Conservation (phyloP, 2,329 filamentous ascomycete species). For the Colletotrichum noveboracense region DNA sequence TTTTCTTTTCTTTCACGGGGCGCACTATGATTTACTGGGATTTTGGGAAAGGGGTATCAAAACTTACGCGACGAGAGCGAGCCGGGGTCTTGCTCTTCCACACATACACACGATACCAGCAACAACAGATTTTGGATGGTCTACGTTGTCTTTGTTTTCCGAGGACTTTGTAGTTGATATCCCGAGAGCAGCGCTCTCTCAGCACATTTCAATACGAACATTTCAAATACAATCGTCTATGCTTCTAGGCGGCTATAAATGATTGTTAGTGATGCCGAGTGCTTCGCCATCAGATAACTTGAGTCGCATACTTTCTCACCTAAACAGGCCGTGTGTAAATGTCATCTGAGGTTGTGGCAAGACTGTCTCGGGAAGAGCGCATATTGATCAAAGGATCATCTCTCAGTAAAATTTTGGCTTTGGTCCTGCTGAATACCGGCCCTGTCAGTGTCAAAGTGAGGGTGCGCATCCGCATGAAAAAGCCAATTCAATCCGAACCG, state of each 20-base stretch:
- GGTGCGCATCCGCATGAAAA: not conserved
- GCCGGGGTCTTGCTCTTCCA: not conserved
- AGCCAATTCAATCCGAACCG: not conserved
- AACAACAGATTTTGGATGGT: not conserved
- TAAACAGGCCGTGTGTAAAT: not conserved
- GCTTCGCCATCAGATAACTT: not conserved
- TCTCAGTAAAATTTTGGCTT: not conserved
- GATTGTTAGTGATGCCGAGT: not conserved
- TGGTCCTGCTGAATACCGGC: not conserved
- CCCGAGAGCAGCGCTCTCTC: not conserved
- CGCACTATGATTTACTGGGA: not conserved
- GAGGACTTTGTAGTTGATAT: not conserved
- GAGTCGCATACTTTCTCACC: accelerated
- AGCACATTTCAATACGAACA: not conserved
- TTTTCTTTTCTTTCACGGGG: not conserved
- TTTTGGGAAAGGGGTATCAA: not conserved
- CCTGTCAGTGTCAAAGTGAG: not conserved
- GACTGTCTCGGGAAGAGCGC: not conserved
- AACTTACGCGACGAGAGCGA: not conserved
- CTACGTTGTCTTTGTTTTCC: not conserved
- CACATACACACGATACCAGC: not conserved
- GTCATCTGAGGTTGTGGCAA: not conserved
- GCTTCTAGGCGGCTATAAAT: not conserved
- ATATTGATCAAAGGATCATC: not conserved
- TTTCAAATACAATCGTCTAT: not conserved